A percentile compares a stretch with the other conserved stretches of the same genome.
Evolutionary conservation across 768 basidiomycete genomes (phyloP).

Genomic region (Tephrocybe sp.): DNA sequence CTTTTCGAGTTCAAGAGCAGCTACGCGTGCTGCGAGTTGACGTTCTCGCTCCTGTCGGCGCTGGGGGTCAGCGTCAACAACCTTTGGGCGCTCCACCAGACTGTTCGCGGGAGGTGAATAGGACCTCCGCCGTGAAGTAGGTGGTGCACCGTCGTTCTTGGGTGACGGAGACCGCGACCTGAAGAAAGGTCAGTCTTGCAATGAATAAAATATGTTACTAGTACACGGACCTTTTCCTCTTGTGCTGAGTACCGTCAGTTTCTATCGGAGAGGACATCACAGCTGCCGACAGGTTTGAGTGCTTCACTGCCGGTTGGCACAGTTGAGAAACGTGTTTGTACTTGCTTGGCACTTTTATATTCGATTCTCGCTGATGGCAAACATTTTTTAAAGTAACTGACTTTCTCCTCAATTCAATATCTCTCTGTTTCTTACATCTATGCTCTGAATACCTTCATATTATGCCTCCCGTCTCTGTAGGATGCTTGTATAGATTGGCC

Average conservation of each 20-base stretch:
- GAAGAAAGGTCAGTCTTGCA: constrained; percentile 3
- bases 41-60: constrained; percentile 77
- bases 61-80: constrained; percentile 75
- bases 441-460: neutral
- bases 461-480: neutral
- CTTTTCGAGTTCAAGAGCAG: constrained; percentile 68
- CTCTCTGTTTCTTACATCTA: neutral
- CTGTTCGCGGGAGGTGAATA: constrained; percentile 36
- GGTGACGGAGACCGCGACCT: constrained; percentile 54
- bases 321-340: constrained; percentile 18
- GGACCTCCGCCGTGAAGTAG: constrained; percentile 45
- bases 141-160: constrained; percentile 39
- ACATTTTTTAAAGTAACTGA: neutral
- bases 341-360: constrained; percentile 18
- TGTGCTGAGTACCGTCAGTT: constrained; percentile 35
- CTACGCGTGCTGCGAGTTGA: constrained; percentile 71
- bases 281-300: constrained; percentile 40
- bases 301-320: constrained; percentile 4
- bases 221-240: constrained; percentile 49
- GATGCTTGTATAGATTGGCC: neutral
- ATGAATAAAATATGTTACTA: neutral
- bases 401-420: neutral
- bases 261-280: constrained; percentile 29
- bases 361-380: neutral
- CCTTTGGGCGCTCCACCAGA: constrained; percentile 32